Base-by-base conservation (phyloP, 257 asterid species). In the Jaltomata sinuosa region DNA sequence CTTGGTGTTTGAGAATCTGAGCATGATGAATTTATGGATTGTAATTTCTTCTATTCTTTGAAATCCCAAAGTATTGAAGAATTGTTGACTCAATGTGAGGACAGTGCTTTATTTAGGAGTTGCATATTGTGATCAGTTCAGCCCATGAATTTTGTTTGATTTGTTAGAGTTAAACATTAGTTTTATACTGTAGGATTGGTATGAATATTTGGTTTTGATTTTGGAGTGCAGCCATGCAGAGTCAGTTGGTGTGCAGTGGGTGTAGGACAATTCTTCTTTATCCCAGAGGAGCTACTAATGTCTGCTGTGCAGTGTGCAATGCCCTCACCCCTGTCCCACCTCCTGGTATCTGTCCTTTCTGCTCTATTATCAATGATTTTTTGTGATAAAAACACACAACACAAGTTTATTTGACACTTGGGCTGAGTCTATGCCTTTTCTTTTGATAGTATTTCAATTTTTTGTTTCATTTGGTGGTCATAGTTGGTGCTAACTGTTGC, bases 301-400 rank as follows among this genome's bases (percentile, higher is more conserved):
- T 96, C 84, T 89, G 99, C 88, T 96, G 99, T 61, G 90, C 99
- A n/a, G 25, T 94, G 84, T 96, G 99, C 85, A 94, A 91, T 90
- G 88, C 90, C 64, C 89, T 96, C 38, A 94, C 97, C 71, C 54
- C 94, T 69, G 97, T 91, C 79, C 94, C 92, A 32, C 92, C 95
- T 31, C 88, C 96, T 25, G 97, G 99, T 96, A 91, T 72, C 65
- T 77, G 80, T 84, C 22, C 57, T 69, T 15, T 11, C 42, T 65
- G 29, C 53, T 71, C 34, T 72, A 7, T 3, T 72, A 72, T 42
- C 14, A 2, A 25, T 72, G 55, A 7, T 38, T 38, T n/a, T 22
- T 14, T 72, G n/a, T 72, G 55, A 72, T 72, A 42, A 25, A 25
- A 72, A 16, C 9, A 72, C 29, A 25, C 14, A 42, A 21, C 34